Conservation (phyloP, 768 basidiomycete species). For the Lactarius indigo region DNA sequence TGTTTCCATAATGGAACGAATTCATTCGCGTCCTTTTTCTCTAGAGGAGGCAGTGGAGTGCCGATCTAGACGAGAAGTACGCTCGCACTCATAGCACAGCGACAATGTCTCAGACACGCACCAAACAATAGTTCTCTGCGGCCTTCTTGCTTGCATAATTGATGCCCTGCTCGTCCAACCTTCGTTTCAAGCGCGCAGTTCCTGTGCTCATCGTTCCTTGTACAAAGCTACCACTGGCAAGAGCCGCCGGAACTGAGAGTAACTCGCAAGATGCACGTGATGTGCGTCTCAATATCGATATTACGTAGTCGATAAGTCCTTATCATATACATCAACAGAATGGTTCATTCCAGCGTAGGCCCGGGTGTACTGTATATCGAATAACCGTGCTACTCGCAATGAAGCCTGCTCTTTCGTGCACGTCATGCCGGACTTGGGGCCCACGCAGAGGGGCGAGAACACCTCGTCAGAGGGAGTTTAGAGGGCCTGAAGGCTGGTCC, state of each 20-base stretch:
- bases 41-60: conserved; percentile 91
- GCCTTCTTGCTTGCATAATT: conserved; percentile 66
- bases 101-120: conserved; percentile 34
- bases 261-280: neutral
- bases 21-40: conserved; percentile 89
- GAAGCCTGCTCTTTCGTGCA: no score
- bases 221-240: neutral
- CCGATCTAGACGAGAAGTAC: conserved; percentile 63
- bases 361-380: no score
- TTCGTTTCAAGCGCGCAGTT: conserved; percentile 68
- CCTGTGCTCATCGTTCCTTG: conserved; percentile 35
- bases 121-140: conserved; percentile 84
- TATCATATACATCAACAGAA: no score
- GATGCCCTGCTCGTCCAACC: conserved; percentile 76
- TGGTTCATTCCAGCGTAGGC: no score
- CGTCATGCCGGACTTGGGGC: no score
- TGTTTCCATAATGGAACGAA: conserved; percentile 99
- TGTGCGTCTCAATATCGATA: no score
- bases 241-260: neutral
- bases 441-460: no score
- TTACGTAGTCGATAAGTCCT: no score
- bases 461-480: no score
- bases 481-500: no score
- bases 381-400: no score
- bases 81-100: conserved; percentile 1